These are phyloP conservation scores for Geotrichum phurueaensis DNA, from an alignment of 1,139 yeast species.

Conservation along the genomic window DNA sequence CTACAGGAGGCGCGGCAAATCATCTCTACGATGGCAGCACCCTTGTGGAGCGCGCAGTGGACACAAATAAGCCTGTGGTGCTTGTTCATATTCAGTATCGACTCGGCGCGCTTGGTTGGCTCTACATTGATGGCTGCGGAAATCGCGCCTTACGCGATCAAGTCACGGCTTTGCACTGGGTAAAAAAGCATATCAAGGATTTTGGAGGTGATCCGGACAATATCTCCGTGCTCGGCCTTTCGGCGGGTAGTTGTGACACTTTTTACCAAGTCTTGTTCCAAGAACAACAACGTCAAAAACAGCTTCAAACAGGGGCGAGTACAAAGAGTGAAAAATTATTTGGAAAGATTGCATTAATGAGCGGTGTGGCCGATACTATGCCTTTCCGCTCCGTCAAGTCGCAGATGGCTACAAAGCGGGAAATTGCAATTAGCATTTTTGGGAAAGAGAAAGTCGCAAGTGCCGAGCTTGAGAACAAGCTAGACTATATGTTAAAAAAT, in stretches of 20 bases:
- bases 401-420: slow-evolving; percentile 6
- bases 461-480: slow-evolving; percentile 5
- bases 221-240: slow-evolving; percentile 31
- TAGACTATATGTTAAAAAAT: slow-evolving; percentile 13
- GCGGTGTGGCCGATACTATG: slow-evolving; percentile 18
- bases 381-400: slow-evolving; percentile 5
- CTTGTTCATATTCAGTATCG: slow-evolving; percentile 31
- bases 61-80: slow-evolving; percentile 28
- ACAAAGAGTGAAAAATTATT: slow-evolving; percentile 13
- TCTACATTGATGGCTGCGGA: slow-evolving; percentile 20
- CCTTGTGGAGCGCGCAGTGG: slow-evolving; percentile 26
- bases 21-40: slow-evolving; percentile 15
- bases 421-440: not conserved
- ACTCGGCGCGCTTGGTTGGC: slow-evolving; percentile 27
- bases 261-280: slow-evolving; percentile 20
- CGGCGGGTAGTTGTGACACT: slow-evolving; percentile 31
- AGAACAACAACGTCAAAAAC: not conserved
- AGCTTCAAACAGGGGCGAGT: slow-evolving; percentile 5
- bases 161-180: slow-evolving; percentile 30
- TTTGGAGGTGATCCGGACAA: slow-evolving; percentile 33
- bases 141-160: slow-evolving; percentile 21
- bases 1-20: slow-evolving; percentile 20
- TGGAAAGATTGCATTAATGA: slow-evolving; percentile 20
- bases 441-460: not conserved
- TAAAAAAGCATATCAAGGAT: slow-evolving; percentile 25